Conservation (phyloP, 345 rosid genomes). For the Heritiera littoralis region DNA sequence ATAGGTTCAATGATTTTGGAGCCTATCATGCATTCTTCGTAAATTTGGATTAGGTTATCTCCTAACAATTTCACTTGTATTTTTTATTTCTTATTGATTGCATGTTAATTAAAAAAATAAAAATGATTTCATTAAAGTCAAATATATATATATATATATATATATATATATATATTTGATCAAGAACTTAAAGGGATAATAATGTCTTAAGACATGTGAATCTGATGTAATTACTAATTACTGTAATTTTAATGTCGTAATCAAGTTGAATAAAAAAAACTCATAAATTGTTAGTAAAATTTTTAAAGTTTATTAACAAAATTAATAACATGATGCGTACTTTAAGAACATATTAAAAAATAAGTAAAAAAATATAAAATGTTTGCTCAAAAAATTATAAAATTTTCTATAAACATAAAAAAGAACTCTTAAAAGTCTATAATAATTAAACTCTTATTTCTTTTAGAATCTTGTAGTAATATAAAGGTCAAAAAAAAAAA, state of each 20-base stretch:
- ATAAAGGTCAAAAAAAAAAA: not conserved
- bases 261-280: not conserved
- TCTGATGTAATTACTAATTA: too few species aligned
- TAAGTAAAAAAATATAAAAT: too few species aligned
- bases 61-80: not conserved
- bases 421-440: not conserved
- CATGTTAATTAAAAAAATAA: not conserved
- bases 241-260: not conserved
- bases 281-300: too few species aligned
- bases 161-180: too few species aligned
- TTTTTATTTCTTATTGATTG: not conserved
- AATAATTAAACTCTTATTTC: not conserved
- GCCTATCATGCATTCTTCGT: not conserved
- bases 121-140: not conserved
- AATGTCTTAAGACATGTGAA: not conserved
- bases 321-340: too few species aligned
- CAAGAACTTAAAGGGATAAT: too few species aligned
- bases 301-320: too few species aligned
- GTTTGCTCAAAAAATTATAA: too few species aligned
- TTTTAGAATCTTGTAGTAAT: not conserved
- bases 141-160: too few species aligned
- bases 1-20: not conserved
- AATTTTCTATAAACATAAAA: too few species aligned
- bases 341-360: too few species aligned
- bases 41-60: not conserved